phyloP scores from a whole-genome alignment of 163 green algal species.

The Chlamydomonas reinhardtii region DNA sequence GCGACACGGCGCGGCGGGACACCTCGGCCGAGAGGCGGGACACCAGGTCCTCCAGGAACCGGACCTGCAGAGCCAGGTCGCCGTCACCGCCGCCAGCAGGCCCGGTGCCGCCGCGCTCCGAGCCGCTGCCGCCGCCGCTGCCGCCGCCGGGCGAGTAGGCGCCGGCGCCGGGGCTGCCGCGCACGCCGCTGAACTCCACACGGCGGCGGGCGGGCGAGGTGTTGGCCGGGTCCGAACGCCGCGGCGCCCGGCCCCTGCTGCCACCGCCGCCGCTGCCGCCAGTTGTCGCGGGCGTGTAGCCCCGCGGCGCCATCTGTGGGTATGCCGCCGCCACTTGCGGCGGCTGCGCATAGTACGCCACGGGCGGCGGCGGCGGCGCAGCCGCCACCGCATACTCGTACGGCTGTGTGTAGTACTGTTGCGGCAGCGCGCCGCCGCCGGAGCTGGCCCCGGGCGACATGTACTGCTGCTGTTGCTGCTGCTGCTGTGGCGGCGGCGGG shows the following conservation, averaged over 20 bases:
- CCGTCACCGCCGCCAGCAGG: background rate
- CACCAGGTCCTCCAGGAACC: conserved; percentile 72
- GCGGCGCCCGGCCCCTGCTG: background rate
- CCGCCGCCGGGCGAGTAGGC: conserved; percentile 3
- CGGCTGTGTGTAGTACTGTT: background rate
- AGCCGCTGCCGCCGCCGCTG: background rate
- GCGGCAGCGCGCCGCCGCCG: background rate
- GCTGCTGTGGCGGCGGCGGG: background rate
- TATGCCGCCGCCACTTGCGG: background rate
- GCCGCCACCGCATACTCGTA: background rate
- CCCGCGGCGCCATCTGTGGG: background rate
- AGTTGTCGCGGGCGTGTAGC: background rate
- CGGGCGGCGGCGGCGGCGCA: background rate
- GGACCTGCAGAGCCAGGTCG: conserved; percentile 43
- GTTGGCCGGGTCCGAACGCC: conserved; percentile 25
- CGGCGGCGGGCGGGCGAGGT: background rate
- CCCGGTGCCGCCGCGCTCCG: background rate
- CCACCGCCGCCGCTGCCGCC: background rate
- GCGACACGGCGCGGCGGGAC: conserved; percentile 21
- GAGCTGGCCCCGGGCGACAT: conserved; percentile 8
- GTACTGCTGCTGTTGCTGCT: background rate
- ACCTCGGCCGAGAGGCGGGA: conserved; percentile 58
- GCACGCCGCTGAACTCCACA: conserved; percentile 12
- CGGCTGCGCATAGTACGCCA: background rate
- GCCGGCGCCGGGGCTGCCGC: conserved; percentile 12